Evolutionary conservation across 2,329 filamentous ascomycete genomes (phyloP), one percentile per base, ranked within the genome.

Genomic region (Penicillium aurantiogriseum): DNA sequence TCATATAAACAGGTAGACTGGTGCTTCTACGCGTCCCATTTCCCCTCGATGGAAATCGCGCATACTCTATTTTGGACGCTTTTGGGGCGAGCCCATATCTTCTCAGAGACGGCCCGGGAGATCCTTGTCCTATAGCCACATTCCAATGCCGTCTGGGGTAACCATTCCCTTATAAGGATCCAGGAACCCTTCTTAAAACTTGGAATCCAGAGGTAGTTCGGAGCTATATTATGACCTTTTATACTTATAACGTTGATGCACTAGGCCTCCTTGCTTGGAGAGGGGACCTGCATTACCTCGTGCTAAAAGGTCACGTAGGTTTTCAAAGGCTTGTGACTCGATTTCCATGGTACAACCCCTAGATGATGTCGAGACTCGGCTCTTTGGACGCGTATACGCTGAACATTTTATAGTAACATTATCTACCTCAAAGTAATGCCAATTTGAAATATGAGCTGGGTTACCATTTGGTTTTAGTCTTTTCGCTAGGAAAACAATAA

Each of bases 31-130:
- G 49, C 54, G 49, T 56, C 43, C 31, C 17, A 15, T 33, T 35
- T 50, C 38, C 53, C 48, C 54, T 56, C 54, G 17, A 25, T 53
- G 2, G 43, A 57, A 57, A 57, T 57, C 49, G 54, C 54, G 49
- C 54, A 57, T 56, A 46, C n/a, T 38, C 35, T 40, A 15, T 25
- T 21, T 29, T 27, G 36, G 5, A n/a, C 13, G 10, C 15, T 17
- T 45, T 45, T 23, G n/a, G 51, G 3, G 23, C 21, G 21, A n/a
- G 23, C 35, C 11, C 25, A 54, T 49, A 23, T 40, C 33, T 11
- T 52, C 25, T 15, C 27, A 42, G 23, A 27, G 36, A 31, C 15
- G 15, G 13, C 11, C 6, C 5, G 19, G 27, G 36, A 23, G 11
- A 36, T 45, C n/a, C 11, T 43, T 38, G 8, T 44, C 6, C 17